Evolutionary conservation across 345 rosid genomes (phyloP), one percentile per base, ranked within the genome.

Genomic region (Aethionema arabicum): DNA sequence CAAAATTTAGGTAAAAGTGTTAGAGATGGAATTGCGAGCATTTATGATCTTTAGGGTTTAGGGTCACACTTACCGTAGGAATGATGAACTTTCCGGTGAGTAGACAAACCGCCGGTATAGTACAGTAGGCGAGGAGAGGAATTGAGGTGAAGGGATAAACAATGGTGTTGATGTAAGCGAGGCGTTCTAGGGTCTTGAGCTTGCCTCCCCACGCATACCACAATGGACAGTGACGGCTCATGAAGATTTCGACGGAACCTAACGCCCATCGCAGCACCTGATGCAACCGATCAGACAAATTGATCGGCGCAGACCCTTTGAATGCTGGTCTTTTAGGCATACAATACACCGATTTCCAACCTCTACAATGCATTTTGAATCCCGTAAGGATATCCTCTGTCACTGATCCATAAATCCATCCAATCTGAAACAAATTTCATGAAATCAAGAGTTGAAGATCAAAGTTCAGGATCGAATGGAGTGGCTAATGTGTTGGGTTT

Each of bases 161-260:
- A 53, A 92, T 85, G 51, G 96, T 91, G 81, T 92, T 92, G 59
- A 77, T 75, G 51, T 89, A 92, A 43, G 98, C 98, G 13, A 92
- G 83, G 69, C 96, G 88, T 76, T 92, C 87, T 0, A 92, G 93
- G 76, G 80, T 81, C 76, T 92, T 92, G 69, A 92, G 76, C 52
- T 89, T 89, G 70, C 98, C 98, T 49, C 88, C 98, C 68, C 80
- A 92, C 5, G 87, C 98, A 73, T 92, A 92, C 98, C 96, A 92
- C 12, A 92, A 70, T 0, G 96, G 96, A 65, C 98, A 88, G 45
- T 92, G 96, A 13, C 92, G 92, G 42, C 98, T 92, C 15, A 92
- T 83, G 84, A 85, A 92, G 72, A 92, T 92, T 72, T 89, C 98
- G 7, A 92, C 90, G 9, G 98, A 92, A 11, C 98, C 98, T 3